phyloP scores from a whole-genome alignment of 2,329 filamentous ascomycete species.

The Pseudovirgaria hyperparasitica region DNA sequence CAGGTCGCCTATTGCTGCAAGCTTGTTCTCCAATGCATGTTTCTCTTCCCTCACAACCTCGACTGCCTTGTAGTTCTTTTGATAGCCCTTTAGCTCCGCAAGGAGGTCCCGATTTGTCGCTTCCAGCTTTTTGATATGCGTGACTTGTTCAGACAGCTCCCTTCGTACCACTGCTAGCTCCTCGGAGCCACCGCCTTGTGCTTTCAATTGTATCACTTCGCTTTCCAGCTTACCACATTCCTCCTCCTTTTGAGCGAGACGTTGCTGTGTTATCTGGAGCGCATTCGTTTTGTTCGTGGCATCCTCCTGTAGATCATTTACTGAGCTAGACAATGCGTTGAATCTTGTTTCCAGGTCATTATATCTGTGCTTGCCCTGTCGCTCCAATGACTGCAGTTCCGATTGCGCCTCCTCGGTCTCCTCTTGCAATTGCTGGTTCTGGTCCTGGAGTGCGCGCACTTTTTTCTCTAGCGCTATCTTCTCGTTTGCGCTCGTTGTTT shows the following conservation, averaged over 20 bases:
- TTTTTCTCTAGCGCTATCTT: slow-evolving; percentile 42
- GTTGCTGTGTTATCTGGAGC: slow-evolving; percentile 50
- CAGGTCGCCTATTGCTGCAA: slow-evolving; percentile 62
- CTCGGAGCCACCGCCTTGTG: slow-evolving; percentile 75
- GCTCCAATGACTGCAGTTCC: slow-evolving; percentile 53
- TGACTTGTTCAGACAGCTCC: slow-evolving; percentile 81
- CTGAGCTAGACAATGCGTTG: slow-evolving; percentile 42
- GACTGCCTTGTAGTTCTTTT: slow-evolving; percentile 72
- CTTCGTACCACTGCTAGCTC: slow-evolving; percentile 74
- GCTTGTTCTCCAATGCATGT: slow-evolving; percentile 60
- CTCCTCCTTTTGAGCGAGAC: slow-evolving; percentile 54
- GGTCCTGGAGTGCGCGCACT: slow-evolving; percentile 47
- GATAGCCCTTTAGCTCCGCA: slow-evolving; percentile 66
- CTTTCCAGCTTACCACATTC: slow-evolving; percentile 66
- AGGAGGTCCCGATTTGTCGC: slow-evolving; percentile 66
- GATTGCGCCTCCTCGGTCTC: slow-evolving; percentile 75
- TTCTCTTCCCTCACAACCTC: slow-evolving; percentile 96
- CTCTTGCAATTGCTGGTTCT: slow-evolving; percentile 62
- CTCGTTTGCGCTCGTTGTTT: slow-evolving; percentile 43
- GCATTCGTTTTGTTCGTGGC: slow-evolving; percentile 41
- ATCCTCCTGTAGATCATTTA: slow-evolving; percentile 50
- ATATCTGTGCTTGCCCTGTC: slow-evolving; percentile 49
- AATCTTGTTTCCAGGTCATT: slow-evolving; percentile 50
- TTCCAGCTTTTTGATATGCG: slow-evolving; percentile 80
- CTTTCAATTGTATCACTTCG: slow-evolving; percentile 71